These are phyloP conservation scores for Fraxinus dipetala DNA, from an alignment of 305 asterid genomes.

Conservation along the genomic window DNA sequence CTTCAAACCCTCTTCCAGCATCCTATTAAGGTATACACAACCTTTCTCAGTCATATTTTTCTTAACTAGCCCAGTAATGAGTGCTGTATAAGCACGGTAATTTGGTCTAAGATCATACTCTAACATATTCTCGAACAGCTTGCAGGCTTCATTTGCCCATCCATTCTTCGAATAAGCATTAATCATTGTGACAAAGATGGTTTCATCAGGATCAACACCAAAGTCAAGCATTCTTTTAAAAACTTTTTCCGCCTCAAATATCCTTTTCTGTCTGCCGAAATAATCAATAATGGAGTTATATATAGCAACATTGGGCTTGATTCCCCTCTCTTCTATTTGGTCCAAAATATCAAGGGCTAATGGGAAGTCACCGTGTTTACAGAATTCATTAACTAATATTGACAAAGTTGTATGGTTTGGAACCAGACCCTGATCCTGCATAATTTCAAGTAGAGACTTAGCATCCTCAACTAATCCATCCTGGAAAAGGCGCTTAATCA, in stretches of 20 bases:
- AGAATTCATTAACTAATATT: conserved; percentile 41
- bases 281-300: conserved; percentile 48
- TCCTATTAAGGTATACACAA: conserved; percentile 45
- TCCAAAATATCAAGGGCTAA: conserved; percentile 48
- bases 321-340: conserved; percentile 44
- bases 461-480: conserved; percentile 44
- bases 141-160: conserved; percentile 37
- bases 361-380: conserved; percentile 43
- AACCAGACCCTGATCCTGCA: conserved; percentile 46
- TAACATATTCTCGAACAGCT: conserved; percentile 43
- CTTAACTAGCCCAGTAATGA: conserved; percentile 54
- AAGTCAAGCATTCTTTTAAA: conserved; percentile 48
- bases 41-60: conserved; percentile 48
- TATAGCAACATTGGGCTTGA: conserved; percentile 44
- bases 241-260: conserved; percentile 41
- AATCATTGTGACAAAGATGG: conserved; percentile 50
- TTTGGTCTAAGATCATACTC: conserved; percentile 40
- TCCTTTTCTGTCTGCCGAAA: conserved; percentile 44
- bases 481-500: conserved; percentile 45
- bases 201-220: conserved; percentile 52
- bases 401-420: conserved; percentile 46
- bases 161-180: conserved; percentile 57
- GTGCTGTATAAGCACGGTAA: conserved; percentile 50
- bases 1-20: conserved; percentile 55
- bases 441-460: conserved; percentile 39